These are phyloP conservation scores for Phytophthora sansomeana DNA, from an alignment of 352 stramenopile species.

Conservation along the genomic window DNA sequence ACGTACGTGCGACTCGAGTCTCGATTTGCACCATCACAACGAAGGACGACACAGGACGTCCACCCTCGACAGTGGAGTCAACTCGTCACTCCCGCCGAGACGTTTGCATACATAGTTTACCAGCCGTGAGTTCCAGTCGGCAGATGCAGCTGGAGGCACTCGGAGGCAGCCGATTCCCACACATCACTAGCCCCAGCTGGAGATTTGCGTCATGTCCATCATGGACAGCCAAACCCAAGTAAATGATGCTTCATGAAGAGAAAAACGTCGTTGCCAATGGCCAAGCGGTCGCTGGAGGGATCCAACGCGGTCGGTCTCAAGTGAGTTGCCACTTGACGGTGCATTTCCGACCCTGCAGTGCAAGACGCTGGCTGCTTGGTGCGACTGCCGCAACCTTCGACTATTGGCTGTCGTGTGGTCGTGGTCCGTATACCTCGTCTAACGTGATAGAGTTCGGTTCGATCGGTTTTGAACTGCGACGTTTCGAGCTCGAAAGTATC, in stretches of 20 bases:
- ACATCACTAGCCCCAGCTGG: slow-evolving; percentile 29
- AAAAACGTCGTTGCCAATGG: not conserved
- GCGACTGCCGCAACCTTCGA: slow-evolving; percentile 21
- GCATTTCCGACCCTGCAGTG: slow-evolving; percentile 18
- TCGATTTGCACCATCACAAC: slow-evolving; percentile 31
- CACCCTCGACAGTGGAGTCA: slow-evolving; percentile 24
- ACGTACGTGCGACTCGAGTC: slow-evolving; percentile 8
- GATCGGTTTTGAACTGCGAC: slow-evolving; percentile 24
- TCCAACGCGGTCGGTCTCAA: not conserved
- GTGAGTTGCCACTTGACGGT: not conserved
- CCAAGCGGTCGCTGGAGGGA: not conserved
- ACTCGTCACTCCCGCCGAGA: slow-evolving; percentile 15
- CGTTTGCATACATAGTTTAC: not conserved
- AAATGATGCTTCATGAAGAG: not conserved
- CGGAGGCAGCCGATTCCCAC: slow-evolving; percentile 17
- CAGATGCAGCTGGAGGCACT: slow-evolving; percentile 19
- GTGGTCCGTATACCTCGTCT: slow-evolving; percentile 30
- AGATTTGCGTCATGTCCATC: slow-evolving; percentile 24
- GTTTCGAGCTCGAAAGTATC: slow-evolving; percentile 36
- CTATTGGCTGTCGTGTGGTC: slow-evolving; percentile 4
- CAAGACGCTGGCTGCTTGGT: slow-evolving; percentile 21
- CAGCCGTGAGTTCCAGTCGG: slow-evolving; percentile 5
- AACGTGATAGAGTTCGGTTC: slow-evolving; percentile 29
- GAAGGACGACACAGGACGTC: slow-evolving; percentile 32
- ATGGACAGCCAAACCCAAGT: not conserved